A percentile compares a stretch with the other conserved stretches of the same genome.
phyloP scores from a whole-genome alignment of 2,329 filamentous ascomycete genomes.

The Aspergillus nomiae region DNA sequence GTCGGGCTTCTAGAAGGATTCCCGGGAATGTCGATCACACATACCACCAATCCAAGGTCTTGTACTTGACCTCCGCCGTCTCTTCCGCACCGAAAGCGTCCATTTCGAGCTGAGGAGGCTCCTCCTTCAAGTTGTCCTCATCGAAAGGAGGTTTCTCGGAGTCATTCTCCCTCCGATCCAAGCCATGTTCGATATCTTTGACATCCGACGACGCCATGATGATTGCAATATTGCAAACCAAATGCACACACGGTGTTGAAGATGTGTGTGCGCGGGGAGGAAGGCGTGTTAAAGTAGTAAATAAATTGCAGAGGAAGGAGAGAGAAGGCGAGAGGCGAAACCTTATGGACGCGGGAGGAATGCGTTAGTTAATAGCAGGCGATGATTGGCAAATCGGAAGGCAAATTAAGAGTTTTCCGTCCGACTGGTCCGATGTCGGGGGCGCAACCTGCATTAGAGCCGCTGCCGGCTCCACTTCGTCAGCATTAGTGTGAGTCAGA shows the following conservation, averaged over 20 bases:
- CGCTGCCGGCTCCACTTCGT: background rate
- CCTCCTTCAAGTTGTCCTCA: conserved; percentile 18
- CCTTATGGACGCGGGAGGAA: background rate
- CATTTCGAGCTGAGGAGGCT: conserved; percentile 5
- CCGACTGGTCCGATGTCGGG: background rate
- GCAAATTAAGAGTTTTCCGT: conserved; percentile 4
- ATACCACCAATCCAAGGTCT: conserved; percentile 47
- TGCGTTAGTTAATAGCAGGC: conserved; percentile 1
- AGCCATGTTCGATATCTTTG: background rate
- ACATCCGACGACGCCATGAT: conserved; percentile 3
- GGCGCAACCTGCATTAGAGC: background rate
- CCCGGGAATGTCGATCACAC: conserved; percentile 1
- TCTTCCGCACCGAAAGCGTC: conserved; percentile 38
- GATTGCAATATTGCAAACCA: background rate
- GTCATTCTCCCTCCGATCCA: background rate
- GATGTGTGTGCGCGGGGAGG: background rate
- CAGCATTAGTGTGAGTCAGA: background rate
- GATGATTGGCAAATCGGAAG: conserved; percentile 5
- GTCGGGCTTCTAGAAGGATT: background rate
- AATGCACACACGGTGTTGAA: background rate
- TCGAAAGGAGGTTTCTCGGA: background rate
- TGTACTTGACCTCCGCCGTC: conserved; percentile 47
- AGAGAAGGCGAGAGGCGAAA: background rate
- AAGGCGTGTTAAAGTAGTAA: background rate
- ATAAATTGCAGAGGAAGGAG: background rate